These are phyloP conservation scores for Blumeriella jaapii DNA, from an alignment of 2,329 filamentous ascomycete species.

Conservation along the genomic window DNA sequence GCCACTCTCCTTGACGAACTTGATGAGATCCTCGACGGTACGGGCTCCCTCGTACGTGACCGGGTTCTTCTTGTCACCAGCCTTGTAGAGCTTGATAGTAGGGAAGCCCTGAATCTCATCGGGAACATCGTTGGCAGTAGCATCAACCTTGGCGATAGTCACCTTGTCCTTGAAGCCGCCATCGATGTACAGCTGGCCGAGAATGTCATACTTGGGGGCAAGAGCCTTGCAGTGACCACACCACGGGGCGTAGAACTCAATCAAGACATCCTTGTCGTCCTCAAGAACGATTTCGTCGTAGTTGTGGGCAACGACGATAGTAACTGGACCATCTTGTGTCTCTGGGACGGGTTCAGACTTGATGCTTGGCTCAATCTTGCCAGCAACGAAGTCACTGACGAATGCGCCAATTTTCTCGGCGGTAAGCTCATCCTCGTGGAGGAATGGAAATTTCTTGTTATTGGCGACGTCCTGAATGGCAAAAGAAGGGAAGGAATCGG, in stretches of 20 bases:
- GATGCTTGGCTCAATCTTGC: constrained; percentile 90
- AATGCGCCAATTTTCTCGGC: constrained; percentile 60
- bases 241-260: constrained; percentile 99
- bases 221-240: constrained; percentile 99
- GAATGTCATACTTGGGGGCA: constrained; percentile 91
- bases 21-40: constrained; percentile 80
- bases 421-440: constrained; percentile 71
- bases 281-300: constrained; percentile 89
- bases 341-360: constrained; percentile 97
- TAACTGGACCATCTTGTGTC: constrained; percentile 80
- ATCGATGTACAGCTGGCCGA: constrained; percentile 64
- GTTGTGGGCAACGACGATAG: constrained; percentile 81
- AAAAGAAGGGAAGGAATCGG: constrained; percentile 91
- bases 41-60: constrained; percentile 81
- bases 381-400: constrained; percentile 71
- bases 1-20: constrained; percentile 92
- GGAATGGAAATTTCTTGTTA: constrained; percentile 95
- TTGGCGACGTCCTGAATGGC: constrained; percentile 92
- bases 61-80: constrained; percentile 74
- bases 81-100: constrained; percentile 96
- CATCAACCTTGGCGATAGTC: constrained; percentile 93
- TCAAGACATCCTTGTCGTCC: constrained; percentile 88
- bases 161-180: constrained; percentile 73
- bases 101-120: constrained; percentile 97
- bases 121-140: constrained; percentile 89